A percentile compares a stretch with the other conserved stretches of the same genome.
Evolutionary conservation across 169 alveolate genomes (phyloP).

Genomic region (Cryptosporidium felis): DNA sequence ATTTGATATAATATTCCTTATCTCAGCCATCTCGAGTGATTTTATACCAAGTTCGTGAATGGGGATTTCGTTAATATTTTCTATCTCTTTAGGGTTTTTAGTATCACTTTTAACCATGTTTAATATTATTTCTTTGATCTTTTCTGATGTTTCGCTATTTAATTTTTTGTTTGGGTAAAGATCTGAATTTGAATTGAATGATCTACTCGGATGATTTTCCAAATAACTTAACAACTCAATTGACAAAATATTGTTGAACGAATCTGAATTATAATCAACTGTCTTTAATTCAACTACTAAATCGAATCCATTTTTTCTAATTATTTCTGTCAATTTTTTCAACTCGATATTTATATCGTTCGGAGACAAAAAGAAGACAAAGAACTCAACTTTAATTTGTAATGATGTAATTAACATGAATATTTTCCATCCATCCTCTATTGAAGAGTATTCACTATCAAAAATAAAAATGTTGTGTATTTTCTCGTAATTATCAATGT

Average conservation of each 20-base stretch:
- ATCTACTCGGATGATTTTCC: not conserved
- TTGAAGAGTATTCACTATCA: slow-evolving; percentile 10
- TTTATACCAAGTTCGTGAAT: slow-evolving; percentile 73
- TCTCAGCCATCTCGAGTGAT: slow-evolving; percentile 75
- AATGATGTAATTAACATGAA: not conserved
- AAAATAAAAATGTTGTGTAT: not conserved
- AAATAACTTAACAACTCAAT: not conserved
- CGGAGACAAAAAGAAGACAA: not conserved
- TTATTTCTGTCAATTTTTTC: not conserved
- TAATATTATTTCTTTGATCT: slow-evolving; percentile 17
- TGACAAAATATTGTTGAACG: not conserved
- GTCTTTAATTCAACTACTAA: slow-evolving; percentile 12
- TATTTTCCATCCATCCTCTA: slow-evolving; percentile 5
- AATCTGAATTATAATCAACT: not conserved
- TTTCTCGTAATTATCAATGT: too few species aligned
- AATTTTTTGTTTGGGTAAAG: not conserved
- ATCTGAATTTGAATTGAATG: not conserved
- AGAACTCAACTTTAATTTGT: not conserved
- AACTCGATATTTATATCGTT: not conserved
- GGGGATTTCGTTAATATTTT: slow-evolving; percentile 47
- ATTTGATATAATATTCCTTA: slow-evolving; percentile 71
- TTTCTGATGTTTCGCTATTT: not conserved
- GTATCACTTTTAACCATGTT: not conserved
- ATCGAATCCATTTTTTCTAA: slow-evolving; percentile 3
- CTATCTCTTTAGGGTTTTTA: not conserved